Base-by-base conservation (phyloP, 2,329 filamentous ascomycete species). In the Beauveria varroae region DNA sequence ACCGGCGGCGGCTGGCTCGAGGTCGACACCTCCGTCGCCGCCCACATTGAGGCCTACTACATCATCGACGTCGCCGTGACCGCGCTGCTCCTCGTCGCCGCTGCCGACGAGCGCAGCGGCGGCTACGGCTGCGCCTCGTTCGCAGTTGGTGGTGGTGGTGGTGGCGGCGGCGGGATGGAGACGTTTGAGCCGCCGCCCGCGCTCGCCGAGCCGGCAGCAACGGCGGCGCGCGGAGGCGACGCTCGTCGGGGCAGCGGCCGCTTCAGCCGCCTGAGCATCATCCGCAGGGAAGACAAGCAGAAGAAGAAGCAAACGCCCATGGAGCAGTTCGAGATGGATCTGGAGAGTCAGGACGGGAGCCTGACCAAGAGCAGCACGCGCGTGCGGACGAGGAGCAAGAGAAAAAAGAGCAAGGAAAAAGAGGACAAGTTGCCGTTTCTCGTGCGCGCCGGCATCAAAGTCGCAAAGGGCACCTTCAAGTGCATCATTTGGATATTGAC, bases 31-130 rank as follows among this genome's bases (percentile, higher is more conserved):
- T 76, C 76, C 16, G 78, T 87, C 46, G 85, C 85, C 1, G 75
- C 79, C 55, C 80, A 81, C 69, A 80, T 87, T 57, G 83, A 86
- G 49, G 78, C 79, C 40, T 86, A 83, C 68, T 88, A 85, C 69
- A 73, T 87, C 46, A 76, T 85, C 16, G 85, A 88, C 68, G 84
- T 87, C 1, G 85, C 81, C 5, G 81, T 86, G 18, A 76, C 82
- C 2, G 84, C 85, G 0, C 74, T 87, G 18, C 70, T 87, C 66
- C 75, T 88, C 4, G 84, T 87, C 6, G 84, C 84, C 1, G 76
- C 81, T 56, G 69, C 75, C 8, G 85, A 87, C 68, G 82, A 82
- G 67, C 79, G 79, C 24, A 5, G 22, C 26, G 47, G n/a, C 14
- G 49, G 30, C 47, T 28, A 9, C 28, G 47, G 37, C 65, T 66